Conservation (phyloP, 139 green algal species). For the Picochlorum sp. region DNA sequence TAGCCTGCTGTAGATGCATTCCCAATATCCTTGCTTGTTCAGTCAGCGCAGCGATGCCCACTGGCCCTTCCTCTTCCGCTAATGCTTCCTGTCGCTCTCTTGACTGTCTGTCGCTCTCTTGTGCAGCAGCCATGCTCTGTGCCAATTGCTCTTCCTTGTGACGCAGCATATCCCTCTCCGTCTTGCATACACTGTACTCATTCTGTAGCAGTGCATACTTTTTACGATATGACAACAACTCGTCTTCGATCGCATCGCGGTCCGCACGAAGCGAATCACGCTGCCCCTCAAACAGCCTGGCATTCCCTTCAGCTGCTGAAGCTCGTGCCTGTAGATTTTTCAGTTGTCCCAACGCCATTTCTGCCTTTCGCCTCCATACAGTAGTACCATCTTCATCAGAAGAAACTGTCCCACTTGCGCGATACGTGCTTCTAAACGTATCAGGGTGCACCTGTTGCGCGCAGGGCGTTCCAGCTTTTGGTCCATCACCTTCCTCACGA, state of each 20-base stretch:
- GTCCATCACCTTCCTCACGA: too few species aligned
- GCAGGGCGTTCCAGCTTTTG: too few species aligned
- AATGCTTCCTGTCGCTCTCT: not conserved
- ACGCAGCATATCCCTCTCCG: not conserved
- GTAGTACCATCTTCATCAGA: not conserved
- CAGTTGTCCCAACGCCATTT: not conserved
- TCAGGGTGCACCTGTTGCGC: too few species aligned
- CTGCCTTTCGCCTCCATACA: not conserved
- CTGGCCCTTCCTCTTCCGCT: not conserved
- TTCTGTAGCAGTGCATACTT: slow-evolving; percentile 5
- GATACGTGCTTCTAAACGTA: not conserved
- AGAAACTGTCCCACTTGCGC: not conserved
- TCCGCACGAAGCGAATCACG: not conserved
- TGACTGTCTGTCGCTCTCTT: too few species aligned
- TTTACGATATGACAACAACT: not conserved
- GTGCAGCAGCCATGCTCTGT: too few species aligned
- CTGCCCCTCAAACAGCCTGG: not conserved
- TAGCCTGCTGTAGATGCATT: too few species aligned
- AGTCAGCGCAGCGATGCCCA: not conserved
- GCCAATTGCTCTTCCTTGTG: too few species aligned
- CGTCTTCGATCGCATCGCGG: not conserved
- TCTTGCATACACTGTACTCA: not conserved
- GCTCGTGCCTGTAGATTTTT: not conserved
- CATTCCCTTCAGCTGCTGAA: not conserved
- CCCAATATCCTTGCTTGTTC: too few species aligned